Evolutionary conservation across 495 filamentous ascomycete genomes (phyloP), one percentile per base, ranked within the genome.

Genomic region (Cryomyces antarcticus): DNA sequence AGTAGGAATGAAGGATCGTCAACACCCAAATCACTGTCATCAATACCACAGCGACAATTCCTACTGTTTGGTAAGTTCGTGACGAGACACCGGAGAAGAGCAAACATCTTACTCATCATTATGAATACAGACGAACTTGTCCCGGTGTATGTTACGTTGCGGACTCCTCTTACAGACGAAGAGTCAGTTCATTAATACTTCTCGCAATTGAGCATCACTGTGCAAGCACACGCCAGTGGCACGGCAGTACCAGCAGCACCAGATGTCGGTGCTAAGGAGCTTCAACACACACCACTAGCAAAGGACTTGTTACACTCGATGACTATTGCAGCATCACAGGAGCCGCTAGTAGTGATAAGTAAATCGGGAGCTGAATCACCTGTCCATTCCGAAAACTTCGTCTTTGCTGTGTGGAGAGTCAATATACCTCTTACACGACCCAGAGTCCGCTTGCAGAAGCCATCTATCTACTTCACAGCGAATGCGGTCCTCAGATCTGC

Each of bases 81-180:
- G 17, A 24, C 17, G 17, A 24, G 17, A 24, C 17, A 24, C 17
- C 17, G 37, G 47, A 38, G 36, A 53, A 47, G 49, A 57, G 43
- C 43, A 53, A 45, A 31, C 49, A 43, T 68, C 67, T 73, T 74
- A 72, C 73, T 84, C 58, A 82, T 78, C 57, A 54, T 49, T 59
- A 75, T 67, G 60, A 47, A 48, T 47, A 50, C 49, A 93, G 84
- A 93, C 76, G 84, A 93, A 64, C 71, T 69, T 34, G 68, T 83
- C 48, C 66, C 74, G 40, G 68, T 82, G 10, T 81, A 80, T 53
- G 64, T 88, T 42, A 67, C 86, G 27, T 67, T 93, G 37, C 64
- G 74, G 52, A 73, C 80, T 17, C 73, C 77, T 39, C 68, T 73
- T 52, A 69, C 65, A 48, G 70, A 77, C 35, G 69, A 77, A 46